These are phyloP conservation scores for Ensete ventricosum DNA, from an alignment of 176 grass and related monocot species.

Conservation along the genomic window DNA sequence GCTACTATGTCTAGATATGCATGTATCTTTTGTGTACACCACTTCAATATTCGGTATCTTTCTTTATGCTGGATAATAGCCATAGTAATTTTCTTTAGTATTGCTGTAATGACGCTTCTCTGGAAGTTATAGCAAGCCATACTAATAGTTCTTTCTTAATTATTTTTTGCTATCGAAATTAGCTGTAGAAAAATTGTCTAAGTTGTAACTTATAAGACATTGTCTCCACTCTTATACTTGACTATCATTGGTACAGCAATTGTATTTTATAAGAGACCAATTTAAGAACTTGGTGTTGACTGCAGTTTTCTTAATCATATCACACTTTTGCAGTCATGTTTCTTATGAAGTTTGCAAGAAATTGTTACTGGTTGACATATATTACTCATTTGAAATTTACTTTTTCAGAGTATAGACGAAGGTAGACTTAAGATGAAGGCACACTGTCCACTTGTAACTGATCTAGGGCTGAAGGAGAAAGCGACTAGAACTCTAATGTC, in stretches of 20 bases:
- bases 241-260: neutral
- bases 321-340: neutral
- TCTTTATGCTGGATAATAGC: neutral
- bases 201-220: neutral
- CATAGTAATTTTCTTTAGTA: neutral
- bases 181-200: neutral
- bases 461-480: constrained; percentile 49
- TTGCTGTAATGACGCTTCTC: too few relatives aligned
- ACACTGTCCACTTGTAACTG: constrained; percentile 44
- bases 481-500: constrained; percentile 41
- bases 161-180: neutral
- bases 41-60: neutral
- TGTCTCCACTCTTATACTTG: neutral
- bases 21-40: too few relatives aligned
- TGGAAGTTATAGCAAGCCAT: neutral
- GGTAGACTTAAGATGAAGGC: constrained; percentile 51
- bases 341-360: neutral
- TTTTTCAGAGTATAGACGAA: constrained; percentile 51
- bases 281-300: neutral
- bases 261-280: neutral
- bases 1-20: too few relatives aligned
- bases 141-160: neutral
- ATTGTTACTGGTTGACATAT: neutral
- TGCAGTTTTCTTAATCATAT: neutral
- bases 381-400: neutral